Conservation (phyloP, 2,329 filamentous ascomycete genomes). For the Drechslerella dactyloides region DNA sequence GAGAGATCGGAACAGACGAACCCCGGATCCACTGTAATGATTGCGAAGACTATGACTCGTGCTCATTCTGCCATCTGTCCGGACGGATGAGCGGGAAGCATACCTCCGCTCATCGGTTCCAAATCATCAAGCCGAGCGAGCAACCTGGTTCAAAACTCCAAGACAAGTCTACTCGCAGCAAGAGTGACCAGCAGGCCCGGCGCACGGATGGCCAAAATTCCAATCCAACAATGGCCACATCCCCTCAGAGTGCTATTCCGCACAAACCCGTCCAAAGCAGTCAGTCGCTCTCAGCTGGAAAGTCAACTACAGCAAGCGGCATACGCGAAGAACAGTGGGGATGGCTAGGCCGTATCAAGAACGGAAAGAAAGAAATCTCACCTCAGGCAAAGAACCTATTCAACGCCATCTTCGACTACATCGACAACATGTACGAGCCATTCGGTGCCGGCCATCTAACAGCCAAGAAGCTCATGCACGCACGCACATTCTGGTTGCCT, state of each 20-base stretch:
- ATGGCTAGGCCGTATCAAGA: neutral
- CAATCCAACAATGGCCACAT: no score
- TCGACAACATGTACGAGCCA: slow-evolving; percentile 21
- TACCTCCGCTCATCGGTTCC: slow-evolving; percentile 8
- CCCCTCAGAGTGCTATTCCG: no score
- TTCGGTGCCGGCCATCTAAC: neutral
- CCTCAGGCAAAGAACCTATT: slow-evolving; percentile 5
- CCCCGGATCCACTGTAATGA: slow-evolving; percentile 13
- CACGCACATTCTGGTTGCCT: slow-evolving; percentile 7
- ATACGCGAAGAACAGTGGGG: neutral
- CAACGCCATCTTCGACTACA: slow-evolving; percentile 15
- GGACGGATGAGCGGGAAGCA: slow-evolving; percentile 14
- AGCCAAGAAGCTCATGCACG: slow-evolving; percentile 2
- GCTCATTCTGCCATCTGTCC: slow-evolving; percentile 7
- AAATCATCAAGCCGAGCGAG: slow-evolving; percentile 8
- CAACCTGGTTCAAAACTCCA: neutral
- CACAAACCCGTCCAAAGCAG: no score
- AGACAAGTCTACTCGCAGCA: neutral
- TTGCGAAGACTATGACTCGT: slow-evolving; percentile 13
- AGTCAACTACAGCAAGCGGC: no score
- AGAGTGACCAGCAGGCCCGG: no score
- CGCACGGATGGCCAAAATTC: no score
- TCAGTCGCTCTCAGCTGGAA: no score
- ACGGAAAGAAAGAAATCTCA: slow-evolving; percentile 1
- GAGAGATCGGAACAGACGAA: neutral